These are phyloP conservation scores for Ceratocystis huliohia DNA, from an alignment of 2,329 filamentous ascomycete species.

Conservation along the genomic window DNA sequence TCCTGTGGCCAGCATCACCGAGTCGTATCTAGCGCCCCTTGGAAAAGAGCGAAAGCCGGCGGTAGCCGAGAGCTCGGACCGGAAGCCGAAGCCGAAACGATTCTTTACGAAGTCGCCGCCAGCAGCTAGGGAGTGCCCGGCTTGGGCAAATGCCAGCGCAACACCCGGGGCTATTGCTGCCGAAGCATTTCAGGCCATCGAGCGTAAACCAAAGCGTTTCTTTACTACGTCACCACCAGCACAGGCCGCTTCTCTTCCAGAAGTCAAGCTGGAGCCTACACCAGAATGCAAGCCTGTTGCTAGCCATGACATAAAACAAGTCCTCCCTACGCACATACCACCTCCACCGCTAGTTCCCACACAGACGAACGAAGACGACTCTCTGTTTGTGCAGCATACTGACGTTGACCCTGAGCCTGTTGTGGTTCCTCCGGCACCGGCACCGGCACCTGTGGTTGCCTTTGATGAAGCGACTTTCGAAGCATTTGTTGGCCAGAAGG, in stretches of 20 bases:
- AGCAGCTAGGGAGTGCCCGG: not conserved
- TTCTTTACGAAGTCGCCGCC: slow-evolving; percentile 10
- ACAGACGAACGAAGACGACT: slow-evolving; percentile 11
- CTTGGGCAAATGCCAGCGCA: too few species aligned
- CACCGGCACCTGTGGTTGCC: slow-evolving; percentile 22
- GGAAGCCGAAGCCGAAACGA: slow-evolving; percentile 8
- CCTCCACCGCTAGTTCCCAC: not conserved
- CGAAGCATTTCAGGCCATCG: not conserved
- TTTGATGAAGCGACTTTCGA: slow-evolving; percentile 50
- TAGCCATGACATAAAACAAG: not conserved
- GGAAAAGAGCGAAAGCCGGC: slow-evolving; percentile 1
- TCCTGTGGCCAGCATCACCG: not conserved
- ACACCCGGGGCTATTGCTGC: too few species aligned
- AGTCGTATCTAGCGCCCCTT: slow-evolving; percentile 17
- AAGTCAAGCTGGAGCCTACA: not conserved
- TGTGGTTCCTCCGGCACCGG: not conserved
- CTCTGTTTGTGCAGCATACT: slow-evolving; percentile 14
- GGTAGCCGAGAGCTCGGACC: slow-evolving; percentile 1
- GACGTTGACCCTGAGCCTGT: not conserved
- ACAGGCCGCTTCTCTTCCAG: not conserved
- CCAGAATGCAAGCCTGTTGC: not conserved
- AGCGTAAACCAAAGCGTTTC: slow-evolving; percentile 1
- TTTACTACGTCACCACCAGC: not conserved
- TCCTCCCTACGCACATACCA: not conserved
- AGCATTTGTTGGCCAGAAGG: slow-evolving; percentile 45